Conservation (phyloP, 2,329 filamentous ascomycete species). For the Claviceps monticola region DNA sequence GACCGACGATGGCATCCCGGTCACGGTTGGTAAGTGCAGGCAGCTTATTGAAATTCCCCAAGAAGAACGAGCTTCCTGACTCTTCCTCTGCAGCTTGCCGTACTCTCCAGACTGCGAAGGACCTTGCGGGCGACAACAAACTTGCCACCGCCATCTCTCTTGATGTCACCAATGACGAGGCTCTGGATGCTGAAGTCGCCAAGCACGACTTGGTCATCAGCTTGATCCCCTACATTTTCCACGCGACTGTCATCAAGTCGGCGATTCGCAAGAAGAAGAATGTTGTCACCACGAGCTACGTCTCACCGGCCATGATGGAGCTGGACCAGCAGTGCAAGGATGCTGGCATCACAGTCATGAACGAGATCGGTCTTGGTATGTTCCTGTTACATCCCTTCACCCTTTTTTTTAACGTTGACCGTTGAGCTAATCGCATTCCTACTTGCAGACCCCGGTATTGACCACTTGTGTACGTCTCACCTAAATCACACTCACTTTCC, state of each 20-base stretch:
- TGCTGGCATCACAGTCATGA: conserved; percentile 93
- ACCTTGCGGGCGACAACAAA: conserved; percentile 57
- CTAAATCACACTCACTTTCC: background rate
- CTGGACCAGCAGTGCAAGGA: conserved; percentile 72
- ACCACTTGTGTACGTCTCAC: conserved; percentile 37
- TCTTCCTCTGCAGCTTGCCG: conserved; percentile 50
- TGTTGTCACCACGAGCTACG: conserved; percentile 90
- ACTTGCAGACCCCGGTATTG: conserved; percentile 48
- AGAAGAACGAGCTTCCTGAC: background rate
- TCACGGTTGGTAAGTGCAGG: conserved; percentile 44
- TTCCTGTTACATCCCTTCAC: background rate
- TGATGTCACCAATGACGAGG: conserved; percentile 63
- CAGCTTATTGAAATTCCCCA: background rate
- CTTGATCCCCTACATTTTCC: conserved; percentile 85
- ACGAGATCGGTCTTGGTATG: conserved; percentile 65
- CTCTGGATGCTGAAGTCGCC: conserved; percentile 67
- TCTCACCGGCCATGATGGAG: conserved; percentile 84
- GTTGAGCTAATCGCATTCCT: background rate
- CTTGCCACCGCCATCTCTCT: conserved; percentile 66
- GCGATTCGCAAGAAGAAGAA: conserved; percentile 90
- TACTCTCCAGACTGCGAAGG: conserved; percentile 63
- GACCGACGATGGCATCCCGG: conserved; percentile 42
- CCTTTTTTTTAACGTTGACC: background rate
- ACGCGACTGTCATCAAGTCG: conserved; percentile 79
- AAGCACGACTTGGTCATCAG: conserved; percentile 69